Evolutionary conservation across 352 stramenopile genomes (phyloP), one percentile per base, ranked within the genome.

Genomic region (Phytopythium helicoides): DNA sequence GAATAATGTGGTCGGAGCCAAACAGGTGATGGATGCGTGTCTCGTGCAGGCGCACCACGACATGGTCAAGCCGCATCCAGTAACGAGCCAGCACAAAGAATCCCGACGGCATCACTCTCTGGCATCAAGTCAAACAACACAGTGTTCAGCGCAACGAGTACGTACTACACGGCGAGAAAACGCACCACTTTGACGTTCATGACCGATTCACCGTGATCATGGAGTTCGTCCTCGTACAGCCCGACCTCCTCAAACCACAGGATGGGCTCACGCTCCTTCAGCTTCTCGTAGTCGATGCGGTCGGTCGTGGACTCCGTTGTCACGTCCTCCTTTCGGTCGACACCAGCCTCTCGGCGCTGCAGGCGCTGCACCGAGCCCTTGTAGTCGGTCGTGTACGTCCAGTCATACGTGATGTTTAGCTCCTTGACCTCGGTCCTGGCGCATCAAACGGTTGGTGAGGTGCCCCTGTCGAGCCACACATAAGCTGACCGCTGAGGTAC

Each of bases 121-220:
- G 53, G 5, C 21, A 62, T 48, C 9, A 28, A 31, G 12, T 49
- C 40, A 15, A 26, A 19, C 23, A 54, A 28, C 56, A 35, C 38
- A 40, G 19, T 36, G 35, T 38, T 19, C 23, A 15, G 4, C 22
- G 15, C 15, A n/a, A n/a, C n/a, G n/a, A n/a, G n/a, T n/a, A n/a
- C n/a, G n/a, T n/a, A n/a, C n/a, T n/a, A n/a, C n/a, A n/a, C n/a
- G n/a, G 47, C 19, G 14, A 21, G 18, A 3, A 12, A 7, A 71
- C 77, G 23, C 56, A 93, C 82, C 74, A 93, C 76, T 86, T 89
- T 89, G 42, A 93, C 73, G 18, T 77, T 86, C 76, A 89, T 91
- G 47, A 73, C 69, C 9, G 82, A 91, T 36, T 76, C 68, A 52
- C 83, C 83, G 63, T 94, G 78, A 51, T 94, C 83, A 59, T 94